Evolutionary conservation across 176 grass and related monocot species (phyloP).

Genomic region (Tillandsia fasciculata): DNA sequence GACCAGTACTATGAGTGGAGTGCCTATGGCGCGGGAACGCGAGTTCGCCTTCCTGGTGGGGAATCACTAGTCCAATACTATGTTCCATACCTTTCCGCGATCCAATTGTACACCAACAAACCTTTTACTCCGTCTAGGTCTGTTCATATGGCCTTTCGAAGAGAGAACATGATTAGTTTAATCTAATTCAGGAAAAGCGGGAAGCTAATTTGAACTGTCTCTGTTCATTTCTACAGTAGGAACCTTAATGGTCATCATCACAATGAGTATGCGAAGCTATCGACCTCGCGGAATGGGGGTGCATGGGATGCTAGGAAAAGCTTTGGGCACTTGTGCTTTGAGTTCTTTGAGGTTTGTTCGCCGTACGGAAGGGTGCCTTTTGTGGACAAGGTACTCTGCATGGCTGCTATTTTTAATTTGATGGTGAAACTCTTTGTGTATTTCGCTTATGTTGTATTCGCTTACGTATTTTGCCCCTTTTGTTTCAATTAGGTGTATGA

Average conservation of each 20-base stretch:
- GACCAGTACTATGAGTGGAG: slow-evolving; percentile 53
- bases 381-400: slow-evolving; percentile 29
- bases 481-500: slow-evolving; percentile 40
- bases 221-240: not conserved
- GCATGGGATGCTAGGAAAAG: not conserved
- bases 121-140: slow-evolving; percentile 24
- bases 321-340: slow-evolving; percentile 30
- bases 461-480: not conserved
- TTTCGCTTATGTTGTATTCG: not conserved
- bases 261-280: slow-evolving; percentile 8
- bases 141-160: not conserved
- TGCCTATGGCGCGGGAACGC: slow-evolving; percentile 39
- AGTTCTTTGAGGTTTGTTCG: slow-evolving; percentile 41
- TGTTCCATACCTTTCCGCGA: slow-evolving; percentile 63
- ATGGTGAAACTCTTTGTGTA: not conserved
- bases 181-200: not conserved
- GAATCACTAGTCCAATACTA: slow-evolving; percentile 51
- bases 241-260: not conserved
- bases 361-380: slow-evolving; percentile 53
- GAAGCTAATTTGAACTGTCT: slow-evolving; percentile 1
- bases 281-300: slow-evolving; percentile 1
- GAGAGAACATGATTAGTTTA: not conserved
- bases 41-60: slow-evolving; percentile 15
- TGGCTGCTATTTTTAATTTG: not conserved
- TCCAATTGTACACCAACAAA: slow-evolving; percentile 43